A percentile compares a stretch with the other conserved stretches of the same genome.
Conservation (phyloP, 2,329 filamentous ascomycete genomes). For the Ophiostoma perfectum region DNA sequence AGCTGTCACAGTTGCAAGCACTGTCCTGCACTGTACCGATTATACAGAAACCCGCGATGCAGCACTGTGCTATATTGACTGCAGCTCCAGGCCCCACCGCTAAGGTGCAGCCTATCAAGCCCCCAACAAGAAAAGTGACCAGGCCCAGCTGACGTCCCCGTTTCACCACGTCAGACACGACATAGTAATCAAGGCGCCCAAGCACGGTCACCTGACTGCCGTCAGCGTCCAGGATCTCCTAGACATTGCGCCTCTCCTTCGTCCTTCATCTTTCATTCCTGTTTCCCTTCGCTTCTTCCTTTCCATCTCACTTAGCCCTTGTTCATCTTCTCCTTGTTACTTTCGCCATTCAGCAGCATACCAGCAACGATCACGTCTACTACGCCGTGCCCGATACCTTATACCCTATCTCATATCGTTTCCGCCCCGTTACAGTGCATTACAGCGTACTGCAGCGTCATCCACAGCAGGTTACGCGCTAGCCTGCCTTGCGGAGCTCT, state of each 20-base stretch:
- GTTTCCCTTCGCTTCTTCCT: neutral
- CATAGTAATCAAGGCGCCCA: neutral
- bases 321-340: neutral
- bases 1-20: neutral
- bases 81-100: neutral
- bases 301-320: neutral
- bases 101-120: neutral
- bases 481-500: slow-evolving; percentile 1
- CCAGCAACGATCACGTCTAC: neutral
- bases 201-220: slow-evolving; percentile 12
- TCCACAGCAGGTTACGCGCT: slow-evolving; percentile 12
- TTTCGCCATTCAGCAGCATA: neutral
- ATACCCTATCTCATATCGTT: slow-evolving; percentile 6
- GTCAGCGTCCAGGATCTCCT: slow-evolving; percentile 1
- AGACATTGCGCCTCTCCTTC: neutral
- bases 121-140: neutral
- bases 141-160: neutral
- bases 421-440: slow-evolving; percentile 4
- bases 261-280: neutral
- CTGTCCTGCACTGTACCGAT: neutral
- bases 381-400: neutral
- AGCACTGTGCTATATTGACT: slow-evolving; percentile 9
- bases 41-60: no score
- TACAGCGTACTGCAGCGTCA: neutral
- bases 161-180: slow-evolving; percentile 5